Percentiles rank a stretch among this genome's conserved stretches.
phyloP scores from a whole-genome alignment of 495 filamentous ascomycete species.

The Penicillium fimorum region DNA sequence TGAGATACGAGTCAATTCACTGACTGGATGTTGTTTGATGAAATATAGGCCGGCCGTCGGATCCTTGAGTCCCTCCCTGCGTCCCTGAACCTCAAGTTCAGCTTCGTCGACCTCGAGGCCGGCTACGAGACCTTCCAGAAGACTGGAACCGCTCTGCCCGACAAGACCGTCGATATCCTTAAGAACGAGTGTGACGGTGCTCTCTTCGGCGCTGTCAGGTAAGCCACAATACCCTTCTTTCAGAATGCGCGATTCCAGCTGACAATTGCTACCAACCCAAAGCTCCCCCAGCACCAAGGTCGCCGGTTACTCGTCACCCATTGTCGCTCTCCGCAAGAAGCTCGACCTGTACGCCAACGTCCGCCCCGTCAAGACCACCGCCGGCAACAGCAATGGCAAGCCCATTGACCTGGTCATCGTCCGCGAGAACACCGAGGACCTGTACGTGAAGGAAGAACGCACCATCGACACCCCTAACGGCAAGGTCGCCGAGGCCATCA shows the following conservation, averaged over 20 bases:
- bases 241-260: background rate
- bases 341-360: constrained; percentile 97
- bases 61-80: constrained; percentile 86
- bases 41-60: constrained; percentile 68
- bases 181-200: constrained; percentile 91
- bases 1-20: constrained; percentile 14
- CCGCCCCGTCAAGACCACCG: constrained; percentile 86
- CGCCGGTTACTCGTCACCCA: constrained; percentile 93
- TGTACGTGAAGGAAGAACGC: constrained; percentile 97
- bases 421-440: constrained; percentile 96
- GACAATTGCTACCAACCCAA: constrained; percentile 3
- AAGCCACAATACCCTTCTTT: background rate
- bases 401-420: constrained; percentile 97
- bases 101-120: constrained; percentile 86
- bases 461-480: constrained; percentile 69
- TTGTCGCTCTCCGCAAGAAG: constrained; percentile 93
- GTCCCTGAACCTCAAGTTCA: constrained; percentile 84
- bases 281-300: constrained; percentile 84
- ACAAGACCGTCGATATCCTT: constrained; percentile 81
- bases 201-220: constrained; percentile 91
- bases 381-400: constrained; percentile 46
- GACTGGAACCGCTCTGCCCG: constrained; percentile 82
- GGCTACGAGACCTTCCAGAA: constrained; percentile 90
- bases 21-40: constrained; percentile 17
- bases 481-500: constrained; percentile 94